Evolutionary conservation across 805 yeast genomes (phyloP), one percentile per base, ranked within the genome.

Genomic region (Saturnispora mendoncae): DNA sequence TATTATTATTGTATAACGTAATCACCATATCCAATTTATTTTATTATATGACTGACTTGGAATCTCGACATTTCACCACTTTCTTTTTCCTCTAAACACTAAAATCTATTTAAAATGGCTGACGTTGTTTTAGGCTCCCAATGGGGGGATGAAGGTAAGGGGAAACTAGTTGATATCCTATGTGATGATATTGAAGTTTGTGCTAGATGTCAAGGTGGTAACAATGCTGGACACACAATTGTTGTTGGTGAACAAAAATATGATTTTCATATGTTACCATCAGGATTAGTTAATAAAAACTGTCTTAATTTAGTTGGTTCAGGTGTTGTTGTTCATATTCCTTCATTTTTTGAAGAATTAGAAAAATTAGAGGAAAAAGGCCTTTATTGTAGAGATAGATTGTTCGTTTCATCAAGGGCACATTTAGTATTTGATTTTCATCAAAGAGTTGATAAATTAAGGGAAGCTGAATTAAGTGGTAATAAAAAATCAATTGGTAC

Each of bases 101-200:
- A 12, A 6, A n/a, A n/a, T n/a, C n/a, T 44, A 28, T 35, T 12
- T 23, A 43, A 23, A 29, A 80, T 80, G 88, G 81, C 84, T 62
- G 83, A 81, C 68, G 97, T 92, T 50, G 99, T 92, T 42, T 73
- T 92, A 56, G 99, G 99, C 45, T 71, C 97, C 66, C 99, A 92
- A 67, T 92, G 99, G 99, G 99, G 99, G 50, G 99, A 92, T 61
- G 99, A 92, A 76, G 99, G 99, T 61, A 92, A 92, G 62, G 99
- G 99, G 45, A 92, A 92, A 66, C 74, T 92, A 45, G 99, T 92
- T 38, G 98, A 92, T 62, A 70, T 92, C 43, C 73, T 92, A 39
- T 94, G 97, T 66, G 97, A 90, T 56, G 79, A 85, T 51, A 82
- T 92, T 54, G 97, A 92, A 53, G 90, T 92, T 32, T 94, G 97